A percentile compares a stretch with the other conserved stretches of the same genome.
phyloP scores from a whole-genome alignment of 2,329 filamentous ascomycete genomes.

The Zalaria obscura region DNA sequence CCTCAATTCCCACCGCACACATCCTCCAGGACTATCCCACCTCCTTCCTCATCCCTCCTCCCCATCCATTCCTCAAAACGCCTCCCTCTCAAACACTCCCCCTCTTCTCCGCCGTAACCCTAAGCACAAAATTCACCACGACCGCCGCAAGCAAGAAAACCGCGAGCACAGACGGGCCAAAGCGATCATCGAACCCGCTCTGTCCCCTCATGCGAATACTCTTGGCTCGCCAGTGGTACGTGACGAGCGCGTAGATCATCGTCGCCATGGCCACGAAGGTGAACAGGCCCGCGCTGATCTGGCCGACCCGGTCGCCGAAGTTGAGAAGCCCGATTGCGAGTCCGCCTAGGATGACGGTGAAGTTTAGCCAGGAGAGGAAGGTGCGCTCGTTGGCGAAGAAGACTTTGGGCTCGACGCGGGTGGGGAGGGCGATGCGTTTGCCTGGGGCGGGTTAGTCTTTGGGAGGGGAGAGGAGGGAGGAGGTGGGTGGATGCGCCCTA shows the following conservation, averaged over 20 bases:
- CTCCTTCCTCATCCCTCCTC: background rate
- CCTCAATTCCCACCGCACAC: no score
- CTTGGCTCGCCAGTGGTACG: conserved; percentile 94
- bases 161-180: conserved; percentile 82
- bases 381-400: conserved; percentile 99
- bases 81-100: background rate
- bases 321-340: conserved; percentile 95
- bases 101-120: conserved; percentile 32
- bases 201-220: conserved; percentile 84
- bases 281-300: conserved; percentile 87
- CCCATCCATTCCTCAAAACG: background rate
- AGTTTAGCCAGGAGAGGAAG: conserved; percentile 99
- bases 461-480: background rate
- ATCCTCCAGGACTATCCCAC: no score
- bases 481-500: conserved; percentile 27
- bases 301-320: conserved; percentile 88
- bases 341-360: conserved; percentile 94
- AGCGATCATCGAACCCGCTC: conserved; percentile 90
- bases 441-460: conserved; percentile 36
- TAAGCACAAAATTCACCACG: conserved; percentile 88
- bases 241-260: conserved; percentile 88
- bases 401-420: conserved; percentile 96
- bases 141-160: conserved; percentile 77
- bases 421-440: conserved; percentile 96
- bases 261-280: conserved; percentile 86